Evolutionary conservation across 805 yeast genomes (phyloP).

Genomic region (Yarrowia divulgata): DNA sequence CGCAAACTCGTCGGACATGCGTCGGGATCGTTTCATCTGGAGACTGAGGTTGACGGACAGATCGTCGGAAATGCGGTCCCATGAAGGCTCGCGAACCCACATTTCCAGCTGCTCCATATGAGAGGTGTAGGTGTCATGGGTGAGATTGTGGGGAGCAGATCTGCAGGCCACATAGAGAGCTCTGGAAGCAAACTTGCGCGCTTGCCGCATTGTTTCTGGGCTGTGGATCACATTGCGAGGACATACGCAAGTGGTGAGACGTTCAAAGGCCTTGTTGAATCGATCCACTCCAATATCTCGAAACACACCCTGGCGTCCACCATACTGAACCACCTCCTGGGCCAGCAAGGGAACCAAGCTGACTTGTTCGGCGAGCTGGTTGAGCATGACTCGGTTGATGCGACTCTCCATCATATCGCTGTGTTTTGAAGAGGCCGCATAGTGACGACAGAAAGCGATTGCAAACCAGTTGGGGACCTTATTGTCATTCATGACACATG

Average conservation of each 20-base stretch:
- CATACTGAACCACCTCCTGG: slow-evolving; percentile 19
- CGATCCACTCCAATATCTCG: slow-evolving; percentile 9
- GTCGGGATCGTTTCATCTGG: slow-evolving; percentile 15
- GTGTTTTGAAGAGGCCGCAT: neutral
- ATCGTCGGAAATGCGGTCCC: slow-evolving; percentile 13
- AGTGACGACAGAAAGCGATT: neutral
- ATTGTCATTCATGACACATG: neutral
- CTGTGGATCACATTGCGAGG: slow-evolving; percentile 16
- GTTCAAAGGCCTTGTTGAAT: slow-evolving; percentile 16
- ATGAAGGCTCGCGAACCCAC: neutral
- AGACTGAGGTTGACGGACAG: neutral
- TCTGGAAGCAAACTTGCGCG: slow-evolving; percentile 29
- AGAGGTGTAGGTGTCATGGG: slow-evolving; percentile 7
- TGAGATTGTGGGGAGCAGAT: slow-evolving; percentile 33
- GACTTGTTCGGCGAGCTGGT: slow-evolving; percentile 13
- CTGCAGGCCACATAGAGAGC: slow-evolving; percentile 29
- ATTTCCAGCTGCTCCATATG: slow-evolving; percentile 6
- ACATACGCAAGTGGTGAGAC: slow-evolving; percentile 3
- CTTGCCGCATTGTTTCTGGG: slow-evolving; percentile 18
- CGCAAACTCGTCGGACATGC: slow-evolving; percentile 20
- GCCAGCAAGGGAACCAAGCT: slow-evolving; percentile 19
- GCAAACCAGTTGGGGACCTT: slow-evolving; percentile 12
- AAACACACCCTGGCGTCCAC: neutral
- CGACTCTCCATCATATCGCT: slow-evolving; percentile 4
- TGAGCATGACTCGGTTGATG: slow-evolving; percentile 16